These are phyloP conservation scores for Cardamine occulta DNA, from an alignment of 345 rosid species.

Conservation along the genomic window DNA sequence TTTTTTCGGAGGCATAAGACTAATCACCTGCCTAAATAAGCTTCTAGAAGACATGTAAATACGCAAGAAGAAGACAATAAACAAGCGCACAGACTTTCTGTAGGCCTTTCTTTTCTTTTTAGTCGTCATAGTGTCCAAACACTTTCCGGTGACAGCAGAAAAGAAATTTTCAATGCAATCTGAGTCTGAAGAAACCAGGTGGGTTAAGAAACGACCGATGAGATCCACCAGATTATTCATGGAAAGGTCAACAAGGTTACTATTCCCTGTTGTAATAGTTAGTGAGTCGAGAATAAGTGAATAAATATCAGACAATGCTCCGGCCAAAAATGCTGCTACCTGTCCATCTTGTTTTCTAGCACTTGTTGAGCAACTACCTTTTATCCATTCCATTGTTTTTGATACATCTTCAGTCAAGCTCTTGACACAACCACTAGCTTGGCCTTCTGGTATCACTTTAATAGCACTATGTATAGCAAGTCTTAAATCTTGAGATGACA, in stretches of 20 bases:
- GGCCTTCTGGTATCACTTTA: constrained; percentile 87
- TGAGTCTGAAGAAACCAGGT: constrained; percentile 54
- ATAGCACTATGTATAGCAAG: constrained; percentile 59
- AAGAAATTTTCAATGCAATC: constrained; percentile 56
- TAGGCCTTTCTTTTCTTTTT: constrained; percentile 41
- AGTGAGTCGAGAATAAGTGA: constrained; percentile 66
- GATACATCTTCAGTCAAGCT: constrained; percentile 64
- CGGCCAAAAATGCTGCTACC: constrained; percentile 66
- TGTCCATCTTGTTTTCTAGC: constrained; percentile 43
- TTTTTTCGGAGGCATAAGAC: constrained; percentile 65
- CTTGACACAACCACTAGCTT: constrained; percentile 68
- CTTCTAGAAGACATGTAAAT: constrained; percentile 72
- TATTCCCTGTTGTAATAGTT: constrained; percentile 70
- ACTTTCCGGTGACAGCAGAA: constrained; percentile 55
- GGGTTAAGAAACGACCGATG: constrained; percentile 59
- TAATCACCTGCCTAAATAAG: constrained; percentile 67
- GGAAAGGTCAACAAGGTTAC: constrained; percentile 64
- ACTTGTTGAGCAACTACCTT: constrained; percentile 35
- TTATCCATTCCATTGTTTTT: constrained; percentile 74
- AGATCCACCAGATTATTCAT: constrained; percentile 58
- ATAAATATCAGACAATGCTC: constrained; percentile 73
- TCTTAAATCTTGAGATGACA: constrained; percentile 61
- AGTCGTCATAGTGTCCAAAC: constrained; percentile 34
- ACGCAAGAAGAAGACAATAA: constrained; percentile 68
- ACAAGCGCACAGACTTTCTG: constrained; percentile 56